These are phyloP conservation scores for Erythrobasidium hasegawianum DNA, from an alignment of 1,284 basidiomycete genomes.

Conservation along the genomic window DNA sequence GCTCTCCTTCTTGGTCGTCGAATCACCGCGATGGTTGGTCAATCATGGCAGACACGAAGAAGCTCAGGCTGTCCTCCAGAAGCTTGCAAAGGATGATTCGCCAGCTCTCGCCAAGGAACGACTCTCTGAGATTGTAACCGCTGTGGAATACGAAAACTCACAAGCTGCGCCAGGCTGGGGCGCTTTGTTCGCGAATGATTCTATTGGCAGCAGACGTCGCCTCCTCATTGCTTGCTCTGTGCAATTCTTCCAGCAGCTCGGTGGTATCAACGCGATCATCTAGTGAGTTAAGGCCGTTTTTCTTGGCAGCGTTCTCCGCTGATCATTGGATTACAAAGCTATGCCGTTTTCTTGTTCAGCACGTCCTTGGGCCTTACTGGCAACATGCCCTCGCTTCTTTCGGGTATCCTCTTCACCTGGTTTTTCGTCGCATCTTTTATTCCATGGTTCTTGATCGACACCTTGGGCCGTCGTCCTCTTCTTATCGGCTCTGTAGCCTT, in stretches of 20 bases:
- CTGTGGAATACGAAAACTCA: slow-evolving; percentile 43
- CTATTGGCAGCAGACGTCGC: slow-evolving; percentile 44
- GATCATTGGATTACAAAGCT: too few species aligned
- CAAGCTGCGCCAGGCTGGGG: slow-evolving; percentile 44
- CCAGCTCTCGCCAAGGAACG: slow-evolving; percentile 34
- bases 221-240: slow-evolving; percentile 49
- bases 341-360: slow-evolving; percentile 42
- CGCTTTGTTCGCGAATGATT: slow-evolving; percentile 45
- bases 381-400: slow-evolving; percentile 42
- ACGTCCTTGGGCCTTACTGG: slow-evolving; percentile 27
- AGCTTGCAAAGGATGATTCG: slow-evolving; percentile 27
- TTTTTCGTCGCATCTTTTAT: slow-evolving; percentile 38
- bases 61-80: slow-evolving; percentile 42
- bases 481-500: slow-evolving; percentile 45
- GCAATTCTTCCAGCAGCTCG: slow-evolving; percentile 50
- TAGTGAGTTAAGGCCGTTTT: too few species aligned
- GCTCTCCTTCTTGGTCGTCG: slow-evolving; percentile 43
- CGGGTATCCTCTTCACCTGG: slow-evolving; percentile 47
- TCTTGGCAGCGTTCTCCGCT: too few species aligned
- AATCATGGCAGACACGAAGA: slow-evolving; percentile 43
- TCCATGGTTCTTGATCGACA: slow-evolving; percentile 45
- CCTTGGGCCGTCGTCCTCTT: slow-evolving; percentile 45
- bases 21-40: slow-evolving; percentile 47
- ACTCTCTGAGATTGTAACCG: slow-evolving; percentile 44
- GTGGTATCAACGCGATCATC: slow-evolving; percentile 47